Evolutionary conservation across 768 basidiomycete genomes (phyloP).

Genomic region (Strobilomyces confusus): DNA sequence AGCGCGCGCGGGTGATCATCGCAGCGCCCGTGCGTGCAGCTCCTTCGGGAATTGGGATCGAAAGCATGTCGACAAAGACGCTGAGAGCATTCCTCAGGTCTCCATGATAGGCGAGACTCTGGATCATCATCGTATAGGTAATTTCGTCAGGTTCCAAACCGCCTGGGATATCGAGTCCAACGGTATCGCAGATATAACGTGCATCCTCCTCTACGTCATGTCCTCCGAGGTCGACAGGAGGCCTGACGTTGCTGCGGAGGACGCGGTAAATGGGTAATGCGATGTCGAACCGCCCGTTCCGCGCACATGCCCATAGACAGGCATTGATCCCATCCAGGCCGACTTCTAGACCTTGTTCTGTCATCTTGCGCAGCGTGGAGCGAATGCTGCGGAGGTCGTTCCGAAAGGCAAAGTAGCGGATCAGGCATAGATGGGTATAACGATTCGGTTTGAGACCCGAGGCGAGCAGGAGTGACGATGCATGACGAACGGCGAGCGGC

Average conservation of each 20-base stretch:
- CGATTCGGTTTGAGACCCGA: constrained; percentile 57
- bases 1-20: constrained; percentile 28
- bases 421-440: constrained; percentile 56
- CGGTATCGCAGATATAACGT: constrained; percentile 36
- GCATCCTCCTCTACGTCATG: constrained; percentile 36
- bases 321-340: constrained; percentile 67
- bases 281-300: constrained; percentile 49
- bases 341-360: constrained; percentile 45
- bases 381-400: constrained; percentile 52
- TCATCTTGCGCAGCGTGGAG: constrained; percentile 50
- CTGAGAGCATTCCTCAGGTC: constrained; percentile 52
- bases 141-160: constrained; percentile 53
- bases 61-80: constrained; percentile 67
- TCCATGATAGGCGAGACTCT: constrained; percentile 68
- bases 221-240: constrained; percentile 32
- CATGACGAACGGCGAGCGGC: constrained; percentile 43
- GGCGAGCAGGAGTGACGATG: constrained; percentile 47
- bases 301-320: constrained; percentile 65
- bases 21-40: constrained; percentile 29
- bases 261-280: constrained; percentile 59
- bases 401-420: constrained; percentile 51
- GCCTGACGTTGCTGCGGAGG: constrained; percentile 50
- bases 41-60: constrained; percentile 38
- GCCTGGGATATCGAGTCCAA: constrained; percentile 43
- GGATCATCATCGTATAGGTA: constrained; percentile 69